Evolutionary conservation across 1,284 basidiomycete genomes (phyloP).

Genomic region (Ganoderma lingzhi): DNA sequence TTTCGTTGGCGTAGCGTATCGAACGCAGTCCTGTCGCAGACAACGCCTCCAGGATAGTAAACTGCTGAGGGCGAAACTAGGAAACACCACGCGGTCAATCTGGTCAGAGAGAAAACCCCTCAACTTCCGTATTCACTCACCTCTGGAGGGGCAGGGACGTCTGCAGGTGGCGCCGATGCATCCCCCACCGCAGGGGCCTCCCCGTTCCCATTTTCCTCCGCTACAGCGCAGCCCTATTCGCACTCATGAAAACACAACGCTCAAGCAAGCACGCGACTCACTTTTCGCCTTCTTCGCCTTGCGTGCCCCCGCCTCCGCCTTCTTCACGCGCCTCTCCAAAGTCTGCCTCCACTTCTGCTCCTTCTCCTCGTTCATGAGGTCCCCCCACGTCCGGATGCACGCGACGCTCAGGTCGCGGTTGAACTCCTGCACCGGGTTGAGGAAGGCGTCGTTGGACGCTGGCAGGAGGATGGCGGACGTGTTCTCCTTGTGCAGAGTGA

Average conservation of each 20-base stretch:
- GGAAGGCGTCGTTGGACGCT: slow-evolving; percentile 83
- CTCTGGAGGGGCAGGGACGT: not conserved
- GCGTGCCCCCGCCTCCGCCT: slow-evolving; percentile 37
- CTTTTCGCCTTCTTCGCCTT: slow-evolving; percentile 43
- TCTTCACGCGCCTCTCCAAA: slow-evolving; percentile 47
- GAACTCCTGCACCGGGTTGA: slow-evolving; percentile 99
- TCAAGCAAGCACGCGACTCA: slow-evolving; percentile 27
- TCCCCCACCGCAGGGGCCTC: slow-evolving; percentile 6
- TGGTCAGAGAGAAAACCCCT: not conserved
- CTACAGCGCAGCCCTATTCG: slow-evolving; percentile 14
- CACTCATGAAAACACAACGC: slow-evolving; percentile 9
- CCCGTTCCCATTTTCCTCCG: slow-evolving; percentile 21
- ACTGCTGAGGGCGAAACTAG: slow-evolving; percentile 59
- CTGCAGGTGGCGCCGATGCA: not conserved
- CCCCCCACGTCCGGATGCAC: slow-evolving; percentile 88
- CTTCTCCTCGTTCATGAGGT: slow-evolving; percentile 75
- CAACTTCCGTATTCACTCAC: not conserved
- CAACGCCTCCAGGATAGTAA: slow-evolving; percentile 93
- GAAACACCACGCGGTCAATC: no score
- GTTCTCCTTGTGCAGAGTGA: slow-evolving; percentile 86
- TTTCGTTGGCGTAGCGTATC: slow-evolving; percentile 98
- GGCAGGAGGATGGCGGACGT: slow-evolving; percentile 85
- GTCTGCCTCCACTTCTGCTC: slow-evolving; percentile 64
- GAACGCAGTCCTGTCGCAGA: slow-evolving; percentile 96
- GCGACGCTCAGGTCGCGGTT: slow-evolving; percentile 95